Evolutionary conservation across 2,329 filamentous ascomycete species (phyloP), one percentile per base, ranked within the genome.

Genomic region (Alternaria sp.): DNA sequence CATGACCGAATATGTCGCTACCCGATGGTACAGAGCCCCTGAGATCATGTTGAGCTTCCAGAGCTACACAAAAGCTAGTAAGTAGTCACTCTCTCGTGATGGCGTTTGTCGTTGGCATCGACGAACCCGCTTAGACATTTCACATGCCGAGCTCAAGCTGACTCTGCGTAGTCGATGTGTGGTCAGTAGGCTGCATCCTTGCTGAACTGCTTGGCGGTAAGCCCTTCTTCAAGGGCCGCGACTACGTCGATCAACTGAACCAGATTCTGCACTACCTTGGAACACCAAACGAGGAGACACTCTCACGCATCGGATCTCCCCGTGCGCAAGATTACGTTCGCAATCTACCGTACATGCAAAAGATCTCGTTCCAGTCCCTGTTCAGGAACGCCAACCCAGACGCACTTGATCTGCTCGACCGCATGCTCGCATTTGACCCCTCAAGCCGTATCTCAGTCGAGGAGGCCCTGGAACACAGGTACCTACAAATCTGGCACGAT

Each of bases 31-130:
- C 82, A 91, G 96, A 83, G 96, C 96, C 4, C 96, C 96, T 6
- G 96, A 99, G 82, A 99, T 99, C 74, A 99, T 99, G 96, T 85
- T 99, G 81, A 97, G 93, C 85, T 99, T 99, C 88, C 95, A 98
- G 83, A 97, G 93, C 85, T 99, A 99, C 83, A 99, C 96, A 76
- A 99, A 99, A 93, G 96, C 96, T 73, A 99, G 96, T 65, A 53
- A 56, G 62, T 65, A 21, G 17, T 49, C 13, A 30, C 32, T 36
- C 50, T n/a, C 13, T 19, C 12, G 49, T 52, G 10, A 30, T 40
- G 9, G 17, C 21, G 21, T 26, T n/a, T n/a, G n/a, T n/a, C n/a
- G n/a, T n/a, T n/a, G n/a, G n/a, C n/a, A n/a, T n/a, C n/a, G n/a
- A n/a, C n/a, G n/a, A n/a, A n/a, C n/a, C n/a, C n/a, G n/a, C n/a